These are phyloP conservation scores for Aureobasidium vineae DNA, from an alignment of 2,329 filamentous ascomycete species.

Conservation along the genomic window DNA sequence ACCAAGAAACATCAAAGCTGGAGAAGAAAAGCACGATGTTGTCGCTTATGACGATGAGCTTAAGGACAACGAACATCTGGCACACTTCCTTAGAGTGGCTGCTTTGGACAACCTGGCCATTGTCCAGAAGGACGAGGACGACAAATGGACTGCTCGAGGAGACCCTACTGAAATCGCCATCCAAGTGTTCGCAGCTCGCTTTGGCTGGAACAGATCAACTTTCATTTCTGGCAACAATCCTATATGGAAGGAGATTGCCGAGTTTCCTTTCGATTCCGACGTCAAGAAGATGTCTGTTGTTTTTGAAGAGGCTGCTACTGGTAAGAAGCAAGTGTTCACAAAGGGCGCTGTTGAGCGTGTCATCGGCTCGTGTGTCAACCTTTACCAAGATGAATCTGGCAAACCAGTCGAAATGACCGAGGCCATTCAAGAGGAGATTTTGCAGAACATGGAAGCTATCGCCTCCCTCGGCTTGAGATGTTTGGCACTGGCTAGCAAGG, in stretches of 20 bases:
- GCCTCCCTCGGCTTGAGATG: constrained; percentile 66
- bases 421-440: constrained; percentile 52
- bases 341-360: constrained; percentile 70
- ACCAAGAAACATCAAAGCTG: constrained; percentile 27
- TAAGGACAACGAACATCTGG: constrained; percentile 18
- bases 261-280: constrained; percentile 71
- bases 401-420: constrained; percentile 51
- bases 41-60: constrained; percentile 20
- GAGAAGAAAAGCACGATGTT: constrained; percentile 24
- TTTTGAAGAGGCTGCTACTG: constrained; percentile 49
- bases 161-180: constrained; percentile 73
- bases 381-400: constrained; percentile 45
- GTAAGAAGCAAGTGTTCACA: constrained; percentile 51
- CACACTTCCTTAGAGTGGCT: constrained; percentile 58
- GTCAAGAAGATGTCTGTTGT: constrained; percentile 77
- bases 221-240: constrained; percentile 53
- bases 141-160: constrained; percentile 64
- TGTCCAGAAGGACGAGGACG: constrained; percentile 54
- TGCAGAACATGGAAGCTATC: constrained; percentile 66
- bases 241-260: constrained; percentile 59
- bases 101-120: constrained; percentile 65
- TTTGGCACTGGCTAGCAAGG: constrained; percentile 60
- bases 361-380: constrained; percentile 59
- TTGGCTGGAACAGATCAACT: constrained; percentile 57
- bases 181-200: constrained; percentile 69